Conservation (phyloP, 371 early-diverging fungal species). For the Coemansia sp. region DNA sequence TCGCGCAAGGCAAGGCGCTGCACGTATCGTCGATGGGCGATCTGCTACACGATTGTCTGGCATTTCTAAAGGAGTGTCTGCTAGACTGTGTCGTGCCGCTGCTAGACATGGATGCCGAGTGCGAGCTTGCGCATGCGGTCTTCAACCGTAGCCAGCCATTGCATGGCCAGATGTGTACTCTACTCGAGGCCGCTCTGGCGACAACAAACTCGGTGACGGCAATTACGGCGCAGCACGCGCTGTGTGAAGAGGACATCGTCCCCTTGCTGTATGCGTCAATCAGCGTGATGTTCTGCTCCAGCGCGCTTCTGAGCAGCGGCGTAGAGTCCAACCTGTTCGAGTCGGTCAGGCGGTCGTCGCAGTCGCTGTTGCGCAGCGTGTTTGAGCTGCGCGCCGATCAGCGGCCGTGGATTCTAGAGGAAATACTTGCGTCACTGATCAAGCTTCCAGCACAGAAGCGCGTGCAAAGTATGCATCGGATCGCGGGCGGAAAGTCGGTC, state of each 20-base stretch:
- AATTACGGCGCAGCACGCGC: constrained; percentile 15
- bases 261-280: constrained; percentile 44
- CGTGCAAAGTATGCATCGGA: constrained; percentile 40
- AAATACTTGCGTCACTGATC: constrained; percentile 71
- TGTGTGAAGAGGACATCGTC: constrained; percentile 40
- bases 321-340: constrained; percentile 53
- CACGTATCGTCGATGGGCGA: constrained; percentile 34
- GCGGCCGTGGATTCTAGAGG: constrained; percentile 80
- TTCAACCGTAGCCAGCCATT: constrained; percentile 1
- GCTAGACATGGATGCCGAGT: constrained; percentile 15
- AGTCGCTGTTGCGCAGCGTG: constrained; percentile 57
- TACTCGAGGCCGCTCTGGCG: constrained; percentile 24
- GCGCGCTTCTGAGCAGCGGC: constrained; percentile 25
- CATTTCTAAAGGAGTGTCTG: constrained; percentile 32
- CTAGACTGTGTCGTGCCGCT: constrained; percentile 40
- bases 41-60: constrained; percentile 24
- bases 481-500: constrained; percentile 67
- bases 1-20: constrained; percentile 29
- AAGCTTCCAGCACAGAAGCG: constrained; percentile 49
- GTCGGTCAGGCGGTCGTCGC: constrained; percentile 54
- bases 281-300: constrained; percentile 33
- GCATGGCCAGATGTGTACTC: constrained; percentile 13
- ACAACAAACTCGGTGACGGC: constrained; percentile 17
- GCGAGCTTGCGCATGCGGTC: constrained; percentile 16
- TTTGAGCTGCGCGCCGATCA: constrained; percentile 67